Evolutionary conservation across 1,284 basidiomycete species (phyloP), one percentile per base, ranked within the genome.

Genomic region (Austroboletus niveus): DNA sequence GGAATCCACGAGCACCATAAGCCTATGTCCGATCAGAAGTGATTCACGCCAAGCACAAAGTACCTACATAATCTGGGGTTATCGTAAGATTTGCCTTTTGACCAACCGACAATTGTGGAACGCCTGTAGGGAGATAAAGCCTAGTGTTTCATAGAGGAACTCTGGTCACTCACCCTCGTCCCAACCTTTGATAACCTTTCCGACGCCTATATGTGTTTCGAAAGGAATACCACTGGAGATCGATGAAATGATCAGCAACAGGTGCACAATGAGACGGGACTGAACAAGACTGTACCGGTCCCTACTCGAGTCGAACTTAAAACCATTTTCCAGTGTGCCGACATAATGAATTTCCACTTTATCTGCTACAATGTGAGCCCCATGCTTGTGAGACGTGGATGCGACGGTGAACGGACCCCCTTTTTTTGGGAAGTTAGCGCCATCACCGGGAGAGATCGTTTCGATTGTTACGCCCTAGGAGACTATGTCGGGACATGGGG

Each of bases 101-200:
- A 56, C 89, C 89, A 38, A 92, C 42, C 24, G 90, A 92, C 58
- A 93, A 71, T 73, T 89, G 78, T 15, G 78, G 81, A 31, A 93
- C 87, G 52, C 84, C 87, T 90, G 60, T 64, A 14, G 11, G 41
- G 30, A 36, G 38, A 48, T 53, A 36, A 54, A 36, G 15, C 11
- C 34, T 57, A 34, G 55, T 27, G 43, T 54, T 50, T 42, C 27
- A 8, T 7, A 30, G 11, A 15, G 12, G 34, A 34, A 49, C 17
- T 36, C n/a, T 29, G 32, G 41, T 14, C 29, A 73, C 77, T 66
- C 64, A 89, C 92, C 91, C 72, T 94, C 91, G 66, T 95, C 92
- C 92, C 92, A 95, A 40, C 92, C 92, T 69, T 79, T 86, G 73
- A 94, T 94, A 50, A 94, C 91, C 68, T 84, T 84, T 35, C 87